Conservation (phyloP, 2,329 filamentous ascomycete genomes). For the Ceratocystis variospora region DNA sequence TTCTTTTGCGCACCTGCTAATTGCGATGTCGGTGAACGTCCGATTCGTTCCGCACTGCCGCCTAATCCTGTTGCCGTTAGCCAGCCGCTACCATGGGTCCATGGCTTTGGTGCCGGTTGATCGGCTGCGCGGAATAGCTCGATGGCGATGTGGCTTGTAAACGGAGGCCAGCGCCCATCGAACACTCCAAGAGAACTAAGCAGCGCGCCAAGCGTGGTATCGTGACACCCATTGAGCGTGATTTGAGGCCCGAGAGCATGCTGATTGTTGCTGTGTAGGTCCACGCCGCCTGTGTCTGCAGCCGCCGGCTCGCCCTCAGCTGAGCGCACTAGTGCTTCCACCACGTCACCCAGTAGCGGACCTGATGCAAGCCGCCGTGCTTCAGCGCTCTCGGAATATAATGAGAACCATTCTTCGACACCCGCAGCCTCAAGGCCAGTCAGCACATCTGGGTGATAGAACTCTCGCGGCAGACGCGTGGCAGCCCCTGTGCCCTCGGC, state of each 20-base stretch:
- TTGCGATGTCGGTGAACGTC: constrained; percentile 28
- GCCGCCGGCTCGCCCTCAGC: constrained; percentile 36
- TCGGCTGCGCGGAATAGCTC: constrained; percentile 56
- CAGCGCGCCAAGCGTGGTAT: constrained; percentile 76
- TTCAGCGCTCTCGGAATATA: constrained; percentile 71
- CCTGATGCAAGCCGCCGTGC: constrained; percentile 87
- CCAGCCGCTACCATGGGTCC: not conserved
- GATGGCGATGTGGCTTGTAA: constrained; percentile 80
- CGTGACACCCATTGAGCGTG: constrained; percentile 74
- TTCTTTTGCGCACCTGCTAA: constrained; percentile 44
- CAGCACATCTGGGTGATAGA: constrained; percentile 65
- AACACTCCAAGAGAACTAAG: constrained; percentile 70
- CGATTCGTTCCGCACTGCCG: constrained; percentile 7
- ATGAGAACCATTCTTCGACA: constrained; percentile 85
- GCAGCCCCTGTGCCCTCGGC: constrained; percentile 57
- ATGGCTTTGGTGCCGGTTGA: constrained; percentile 4
- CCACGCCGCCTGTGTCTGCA: not conserved
- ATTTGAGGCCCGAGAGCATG: constrained; percentile 36
- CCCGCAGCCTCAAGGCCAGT: constrained; percentile 60
- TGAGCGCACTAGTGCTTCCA: constrained; percentile 57
- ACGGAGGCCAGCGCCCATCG: constrained; percentile 71
- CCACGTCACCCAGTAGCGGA: constrained; percentile 67
- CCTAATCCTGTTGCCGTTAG: not conserved
- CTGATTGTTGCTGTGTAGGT: not conserved
- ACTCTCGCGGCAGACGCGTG: constrained; percentile 67